These are phyloP conservation scores for Beauveria caledonica DNA, from an alignment of 2,329 filamentous ascomycete genomes.

Conservation along the genomic window DNA sequence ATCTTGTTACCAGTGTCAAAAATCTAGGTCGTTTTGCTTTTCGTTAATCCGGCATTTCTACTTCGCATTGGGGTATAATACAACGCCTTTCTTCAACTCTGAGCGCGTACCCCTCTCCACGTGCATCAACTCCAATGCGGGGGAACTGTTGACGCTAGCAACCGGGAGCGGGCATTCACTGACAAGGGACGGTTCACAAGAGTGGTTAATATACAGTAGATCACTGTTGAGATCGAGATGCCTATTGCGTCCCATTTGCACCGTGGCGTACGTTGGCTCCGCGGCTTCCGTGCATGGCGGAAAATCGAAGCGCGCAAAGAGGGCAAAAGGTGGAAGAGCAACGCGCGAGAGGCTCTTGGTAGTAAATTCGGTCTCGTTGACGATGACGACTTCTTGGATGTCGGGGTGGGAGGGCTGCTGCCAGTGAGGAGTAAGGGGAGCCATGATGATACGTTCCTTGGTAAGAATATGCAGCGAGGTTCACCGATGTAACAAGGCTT, in stretches of 20 bases:
- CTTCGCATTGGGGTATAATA: not conserved
- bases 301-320: conserved; percentile 59
- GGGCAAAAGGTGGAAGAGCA: conserved; percentile 49
- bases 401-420: conserved; percentile 50
- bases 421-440: conserved; percentile 52
- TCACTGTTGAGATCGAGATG: conserved; percentile 60
- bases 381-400: conserved; percentile 45
- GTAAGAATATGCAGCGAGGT: not conserved
- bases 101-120: not conserved
- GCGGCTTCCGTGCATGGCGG: conserved; percentile 51
- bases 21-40: conserved; percentile 32
- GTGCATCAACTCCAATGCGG: not conserved
- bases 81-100: not conserved
- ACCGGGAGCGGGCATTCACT: conserved; percentile 23
- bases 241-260: conserved; percentile 47
- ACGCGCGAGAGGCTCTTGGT: conserved; percentile 52
- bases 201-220: conserved; percentile 60
- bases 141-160: not conserved
- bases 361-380: conserved; percentile 45
- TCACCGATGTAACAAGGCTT: not conserved
- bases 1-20: conserved; percentile 51
- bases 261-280: conserved; percentile 54
- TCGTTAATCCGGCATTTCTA: not conserved
- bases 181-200: conserved; percentile 57
- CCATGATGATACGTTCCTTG: conserved; percentile 30